Percentiles rank a stretch among this genome's conserved stretches.
Conservation (phyloP, 345 rosid genomes). For the Linum tenue region DNA sequence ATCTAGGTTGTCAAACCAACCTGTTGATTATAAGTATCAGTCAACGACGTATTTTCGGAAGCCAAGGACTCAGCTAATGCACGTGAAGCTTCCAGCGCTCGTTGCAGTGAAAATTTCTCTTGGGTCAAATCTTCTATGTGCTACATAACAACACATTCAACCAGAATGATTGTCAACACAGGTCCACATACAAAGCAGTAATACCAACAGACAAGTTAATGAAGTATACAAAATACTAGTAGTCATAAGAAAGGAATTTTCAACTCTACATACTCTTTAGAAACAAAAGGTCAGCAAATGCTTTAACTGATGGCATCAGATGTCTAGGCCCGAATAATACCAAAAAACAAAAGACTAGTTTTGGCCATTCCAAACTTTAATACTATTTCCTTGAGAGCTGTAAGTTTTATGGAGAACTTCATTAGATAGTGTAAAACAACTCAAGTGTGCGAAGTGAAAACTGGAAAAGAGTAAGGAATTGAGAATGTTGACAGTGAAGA, state of each 20-base stretch:
- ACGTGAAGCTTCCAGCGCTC: conserved; percentile 94
- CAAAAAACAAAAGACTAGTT: too few species aligned
- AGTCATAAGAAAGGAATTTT: not conserved
- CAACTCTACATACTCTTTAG: not conserved
- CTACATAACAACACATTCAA: conserved; percentile 32
- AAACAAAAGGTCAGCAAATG: not conserved
- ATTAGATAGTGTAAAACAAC: too few species aligned
- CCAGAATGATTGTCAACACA: not conserved
- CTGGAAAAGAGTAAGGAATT: not conserved
- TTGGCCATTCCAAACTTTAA: too few species aligned
- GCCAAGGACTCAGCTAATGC: conserved; percentile 90
- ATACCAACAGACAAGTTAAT: not conserved
- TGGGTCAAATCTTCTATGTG: conserved; percentile 97
- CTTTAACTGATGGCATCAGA: not conserved
- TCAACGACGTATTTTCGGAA: conserved; percentile 85
- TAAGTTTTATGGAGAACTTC: too few species aligned
- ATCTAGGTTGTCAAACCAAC: conserved; percentile 24
- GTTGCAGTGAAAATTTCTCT: conserved; percentile 89
- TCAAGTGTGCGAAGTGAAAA: too few species aligned
- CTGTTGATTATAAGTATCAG: conserved; percentile 93
- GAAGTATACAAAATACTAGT: not conserved
- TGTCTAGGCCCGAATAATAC: not conserved
- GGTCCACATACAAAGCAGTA: not conserved
- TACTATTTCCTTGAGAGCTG: too few species aligned
- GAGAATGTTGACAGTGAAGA: not conserved